phyloP scores from a whole-genome alignment of 495 filamentous ascomycete species.

The Chlorociboria aeruginascens region DNA sequence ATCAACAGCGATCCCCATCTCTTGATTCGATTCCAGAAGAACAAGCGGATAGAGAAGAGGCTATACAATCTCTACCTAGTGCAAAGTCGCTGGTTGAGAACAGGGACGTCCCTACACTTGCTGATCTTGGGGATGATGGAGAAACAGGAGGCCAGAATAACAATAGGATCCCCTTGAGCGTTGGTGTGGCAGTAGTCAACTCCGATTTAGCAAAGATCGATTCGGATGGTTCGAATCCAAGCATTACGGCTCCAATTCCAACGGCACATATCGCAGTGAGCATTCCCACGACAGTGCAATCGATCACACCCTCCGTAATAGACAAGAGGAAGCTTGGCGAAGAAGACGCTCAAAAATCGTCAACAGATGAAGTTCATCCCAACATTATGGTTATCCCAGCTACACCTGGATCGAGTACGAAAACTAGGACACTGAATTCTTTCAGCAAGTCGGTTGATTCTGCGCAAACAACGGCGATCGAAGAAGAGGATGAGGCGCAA shows the following conservation, averaged over 20 bases:
- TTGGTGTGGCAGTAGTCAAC: too few relatives aligned
- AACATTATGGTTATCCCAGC: constrained; percentile 6
- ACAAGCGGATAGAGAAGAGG: neutral
- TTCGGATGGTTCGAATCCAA: too few relatives aligned
- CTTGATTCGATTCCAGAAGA: constrained; percentile 14
- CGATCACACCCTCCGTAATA: too few relatives aligned
- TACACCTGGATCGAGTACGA: constrained; percentile 4
- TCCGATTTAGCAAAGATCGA: too few relatives aligned
- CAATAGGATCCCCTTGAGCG: too few relatives aligned
- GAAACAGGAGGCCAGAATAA: neutral
- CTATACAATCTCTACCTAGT: neutral
- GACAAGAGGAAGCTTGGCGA: neutral
- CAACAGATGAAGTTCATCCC: neutral
- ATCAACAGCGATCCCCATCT: constrained; percentile 5
- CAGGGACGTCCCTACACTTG: too few relatives aligned
- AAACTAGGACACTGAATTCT: neutral
- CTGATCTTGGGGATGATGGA: neutral
- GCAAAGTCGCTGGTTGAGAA: neutral
- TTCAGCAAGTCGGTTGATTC: neutral
- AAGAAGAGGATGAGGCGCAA: constrained; percentile 1
- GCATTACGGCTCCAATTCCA: too few relatives aligned
- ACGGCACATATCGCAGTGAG: too few relatives aligned
- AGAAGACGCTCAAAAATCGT: neutral
- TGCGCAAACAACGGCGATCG: constrained; percentile 4
- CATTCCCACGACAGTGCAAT: too few relatives aligned